These are phyloP conservation scores for Boechera stricta DNA, from an alignment of 345 rosid genomes.

Conservation along the genomic window DNA sequence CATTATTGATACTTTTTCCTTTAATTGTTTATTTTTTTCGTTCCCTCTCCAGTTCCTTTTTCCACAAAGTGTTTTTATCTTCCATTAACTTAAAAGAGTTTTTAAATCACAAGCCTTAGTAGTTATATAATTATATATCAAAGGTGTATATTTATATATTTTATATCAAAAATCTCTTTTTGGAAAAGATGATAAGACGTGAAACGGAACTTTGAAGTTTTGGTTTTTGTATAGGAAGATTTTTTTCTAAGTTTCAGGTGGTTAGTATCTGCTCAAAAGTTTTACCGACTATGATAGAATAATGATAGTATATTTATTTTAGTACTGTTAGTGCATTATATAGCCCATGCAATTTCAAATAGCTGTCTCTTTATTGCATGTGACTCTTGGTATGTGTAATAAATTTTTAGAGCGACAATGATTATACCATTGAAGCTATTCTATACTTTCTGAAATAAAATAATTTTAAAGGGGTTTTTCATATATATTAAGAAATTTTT, in stretches of 20 bases:
- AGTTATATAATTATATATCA: constrained; percentile 28
- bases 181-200: constrained; percentile 43
- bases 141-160: not conserved
- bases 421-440: constrained; percentile 1
- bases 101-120: constrained; percentile 23
- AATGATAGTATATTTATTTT: not conserved
- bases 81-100: constrained; percentile 33
- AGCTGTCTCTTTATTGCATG: constrained; percentile 29
- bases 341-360: too few species aligned
- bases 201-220: constrained; percentile 40
- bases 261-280: constrained; percentile 19
- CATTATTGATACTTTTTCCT: constrained; percentile 31
- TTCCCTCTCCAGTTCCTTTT: constrained; percentile 25
- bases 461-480: too few species aligned
- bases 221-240: constrained; percentile 28
- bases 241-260: constrained; percentile 32
- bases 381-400: constrained; percentile 30
- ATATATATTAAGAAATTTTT: too few species aligned
- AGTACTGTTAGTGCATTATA: too few species aligned
- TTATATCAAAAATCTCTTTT: constrained; percentile 9
- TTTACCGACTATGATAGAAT: constrained; percentile 14
- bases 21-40: constrained; percentile 1
- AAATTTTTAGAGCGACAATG: constrained; percentile 13
- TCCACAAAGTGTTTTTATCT: constrained; percentile 38
- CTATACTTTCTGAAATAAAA: too few species aligned